These are phyloP conservation scores for Boletus barrowsii DNA, from an alignment of 768 basidiomycete species.

Conservation along the genomic window DNA sequence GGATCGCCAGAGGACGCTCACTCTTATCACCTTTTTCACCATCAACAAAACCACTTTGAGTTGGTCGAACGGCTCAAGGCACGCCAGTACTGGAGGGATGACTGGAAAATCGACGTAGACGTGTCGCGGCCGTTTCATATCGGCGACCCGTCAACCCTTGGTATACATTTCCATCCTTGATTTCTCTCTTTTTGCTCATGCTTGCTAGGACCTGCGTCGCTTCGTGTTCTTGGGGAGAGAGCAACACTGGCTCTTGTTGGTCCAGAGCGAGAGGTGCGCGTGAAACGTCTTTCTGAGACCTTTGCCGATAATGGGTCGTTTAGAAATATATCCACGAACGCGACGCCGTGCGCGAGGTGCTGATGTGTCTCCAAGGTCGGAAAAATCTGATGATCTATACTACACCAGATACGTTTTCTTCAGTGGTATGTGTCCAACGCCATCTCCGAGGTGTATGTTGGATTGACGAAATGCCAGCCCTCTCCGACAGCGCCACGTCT, in stretches of 20 bases:
- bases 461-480: constrained; percentile 34
- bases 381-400: constrained; percentile 54
- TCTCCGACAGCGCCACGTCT: constrained; percentile 55
- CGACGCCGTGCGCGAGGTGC: constrained; percentile 72
- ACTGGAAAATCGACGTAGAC: constrained; percentile 53
- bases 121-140: constrained; percentile 51
- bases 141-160: constrained; percentile 71
- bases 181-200: neutral
- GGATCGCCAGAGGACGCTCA: neutral
- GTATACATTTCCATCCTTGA: constrained; percentile 31
- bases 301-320: neutral
- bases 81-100: constrained; percentile 72
- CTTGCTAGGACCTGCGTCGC: constrained; percentile 44
- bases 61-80: constrained; percentile 60
- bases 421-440: constrained; percentile 26
- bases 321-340: constrained; percentile 73
- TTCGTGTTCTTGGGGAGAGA: constrained; percentile 37
- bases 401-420: constrained; percentile 31
- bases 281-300: neutral
- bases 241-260: constrained; percentile 39
- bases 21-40: neutral
- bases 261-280: constrained; percentile 41
- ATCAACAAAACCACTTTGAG: constrained; percentile 36
- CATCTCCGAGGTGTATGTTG: neutral
- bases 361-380: constrained; percentile 73